Evolutionary conservation across 441 rosid species (phyloP).

Genomic region (Omphalea diandra): DNA sequence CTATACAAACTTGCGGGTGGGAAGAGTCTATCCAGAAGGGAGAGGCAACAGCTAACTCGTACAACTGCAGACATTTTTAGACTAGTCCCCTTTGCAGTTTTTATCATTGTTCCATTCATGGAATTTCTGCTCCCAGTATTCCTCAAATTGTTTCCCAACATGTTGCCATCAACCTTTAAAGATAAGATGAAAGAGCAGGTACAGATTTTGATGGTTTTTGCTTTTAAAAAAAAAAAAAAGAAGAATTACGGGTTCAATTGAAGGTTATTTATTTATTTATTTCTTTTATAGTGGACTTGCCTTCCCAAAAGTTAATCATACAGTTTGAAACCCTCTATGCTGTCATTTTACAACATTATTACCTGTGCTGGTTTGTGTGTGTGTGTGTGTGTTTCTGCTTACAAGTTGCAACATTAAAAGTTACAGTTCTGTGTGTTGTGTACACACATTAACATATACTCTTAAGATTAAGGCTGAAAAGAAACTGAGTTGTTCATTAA

Average conservation of each 20-base stretch:
- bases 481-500: not conserved
- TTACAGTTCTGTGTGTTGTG: too few species aligned
- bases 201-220: slow-evolving; percentile 17
- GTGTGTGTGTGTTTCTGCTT: not conserved
- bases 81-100: slow-evolving; percentile 77
- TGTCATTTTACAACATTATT: not conserved
- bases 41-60: slow-evolving; percentile 82
- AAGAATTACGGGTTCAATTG: too few species aligned
- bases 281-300: too few species aligned
- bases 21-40: slow-evolving; percentile 78
- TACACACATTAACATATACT: not conserved
- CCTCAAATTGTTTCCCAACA: slow-evolving; percentile 81
- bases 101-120: slow-evolving; percentile 77
- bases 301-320: not conserved
- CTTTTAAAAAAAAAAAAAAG: too few species aligned
- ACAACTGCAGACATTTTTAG: slow-evolving; percentile 87
- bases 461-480: not conserved
- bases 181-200: slow-evolving; percentile 99
- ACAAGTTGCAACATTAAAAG: too few species aligned
- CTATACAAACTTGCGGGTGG: slow-evolving; percentile 69
- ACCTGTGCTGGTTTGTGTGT: not conserved
- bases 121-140: slow-evolving; percentile 81
- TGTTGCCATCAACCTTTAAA: slow-evolving; percentile 95
- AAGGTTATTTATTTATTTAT: too few species aligned
- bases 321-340: not conserved